Conservation (phyloP, 1,139 yeast genomes). For the Diutina pseudorugosa region DNA sequence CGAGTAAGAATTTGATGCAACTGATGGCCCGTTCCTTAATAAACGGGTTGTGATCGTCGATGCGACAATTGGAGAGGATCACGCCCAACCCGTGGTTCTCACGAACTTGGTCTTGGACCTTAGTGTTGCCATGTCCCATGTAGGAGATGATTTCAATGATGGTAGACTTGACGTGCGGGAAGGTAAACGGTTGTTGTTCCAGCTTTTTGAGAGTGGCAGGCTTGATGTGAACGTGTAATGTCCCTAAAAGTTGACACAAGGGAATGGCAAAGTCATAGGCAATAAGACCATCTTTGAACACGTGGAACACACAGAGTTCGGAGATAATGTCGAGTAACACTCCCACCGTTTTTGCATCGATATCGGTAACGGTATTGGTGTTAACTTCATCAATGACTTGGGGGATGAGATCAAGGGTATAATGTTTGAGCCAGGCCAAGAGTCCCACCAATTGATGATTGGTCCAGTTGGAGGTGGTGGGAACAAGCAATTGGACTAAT, state of each 20-base stretch:
- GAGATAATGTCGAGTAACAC: constrained; percentile 37
- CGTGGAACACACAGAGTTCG: constrained; percentile 29
- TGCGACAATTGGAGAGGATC: constrained; percentile 67
- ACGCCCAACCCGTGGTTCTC: constrained; percentile 57
- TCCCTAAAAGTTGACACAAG: not conserved
- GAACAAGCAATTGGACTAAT: not conserved
- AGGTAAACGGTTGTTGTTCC: constrained; percentile 10
- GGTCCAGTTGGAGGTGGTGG: not conserved
- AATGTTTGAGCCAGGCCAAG: not conserved
- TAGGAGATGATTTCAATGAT: constrained; percentile 50
- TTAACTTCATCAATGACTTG: not conserved
- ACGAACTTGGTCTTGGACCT: constrained; percentile 58
- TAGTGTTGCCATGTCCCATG: constrained; percentile 36
- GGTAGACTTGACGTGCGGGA: constrained; percentile 50
- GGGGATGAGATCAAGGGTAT: not conserved
- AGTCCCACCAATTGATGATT: not conserved
- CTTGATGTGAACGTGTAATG: not conserved
- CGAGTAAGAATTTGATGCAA: constrained; percentile 58
- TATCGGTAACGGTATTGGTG: not conserved
- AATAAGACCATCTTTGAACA: not conserved
- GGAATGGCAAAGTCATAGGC: not conserved
- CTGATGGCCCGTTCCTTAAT: constrained; percentile 78
- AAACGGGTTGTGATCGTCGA: constrained; percentile 82
- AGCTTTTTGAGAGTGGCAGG: not conserved
- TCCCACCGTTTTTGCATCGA: not conserved